Evolutionary conservation across 306 rosid genomes (phyloP).

Genomic region (Begonia masoniana): DNA sequence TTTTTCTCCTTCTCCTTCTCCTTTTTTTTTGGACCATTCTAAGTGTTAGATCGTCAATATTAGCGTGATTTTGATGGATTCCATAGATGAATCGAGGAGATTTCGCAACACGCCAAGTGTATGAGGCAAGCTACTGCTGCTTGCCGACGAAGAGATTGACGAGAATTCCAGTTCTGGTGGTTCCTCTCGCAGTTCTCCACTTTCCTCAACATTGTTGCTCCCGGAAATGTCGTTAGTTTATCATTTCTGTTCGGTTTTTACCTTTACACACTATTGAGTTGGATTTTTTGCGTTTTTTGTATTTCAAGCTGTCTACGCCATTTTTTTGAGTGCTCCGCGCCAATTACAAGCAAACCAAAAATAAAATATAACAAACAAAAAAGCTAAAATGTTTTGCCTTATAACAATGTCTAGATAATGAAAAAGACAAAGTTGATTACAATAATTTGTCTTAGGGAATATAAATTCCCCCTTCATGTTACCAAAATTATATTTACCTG

Average conservation of each 20-base stretch:
- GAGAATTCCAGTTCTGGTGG: conserved; percentile 35
- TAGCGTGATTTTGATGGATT: conserved; percentile 2
- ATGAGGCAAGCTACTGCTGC: conserved; percentile 94
- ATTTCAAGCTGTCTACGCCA: too few species aligned
- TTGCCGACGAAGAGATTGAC: conserved; percentile 87
- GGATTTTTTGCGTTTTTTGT: not conserved
- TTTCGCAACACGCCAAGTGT: conserved; percentile 72
- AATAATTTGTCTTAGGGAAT: too few species aligned
- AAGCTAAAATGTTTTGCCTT: too few species aligned
- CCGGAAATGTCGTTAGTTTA: conserved; percentile 80
- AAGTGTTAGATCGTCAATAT: conserved; percentile 23
- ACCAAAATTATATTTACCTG: too few species aligned
- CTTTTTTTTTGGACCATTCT: not conserved
- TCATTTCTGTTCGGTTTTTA: conserved; percentile 6
- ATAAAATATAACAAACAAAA: too few species aligned
- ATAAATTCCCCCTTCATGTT: too few species aligned
- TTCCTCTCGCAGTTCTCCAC: conserved; percentile 55
- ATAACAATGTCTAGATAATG: too few species aligned
- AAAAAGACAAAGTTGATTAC: too few species aligned
- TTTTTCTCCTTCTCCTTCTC: not conserved
- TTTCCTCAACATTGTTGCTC: conserved; percentile 80
- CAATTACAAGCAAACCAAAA: too few species aligned
- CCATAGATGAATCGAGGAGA: conserved; percentile 93
- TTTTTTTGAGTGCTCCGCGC: too few species aligned
- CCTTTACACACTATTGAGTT: not conserved